These are phyloP conservation scores for Lumnitzera littorea DNA, from an alignment of 345 rosid species.

Conservation along the genomic window DNA sequence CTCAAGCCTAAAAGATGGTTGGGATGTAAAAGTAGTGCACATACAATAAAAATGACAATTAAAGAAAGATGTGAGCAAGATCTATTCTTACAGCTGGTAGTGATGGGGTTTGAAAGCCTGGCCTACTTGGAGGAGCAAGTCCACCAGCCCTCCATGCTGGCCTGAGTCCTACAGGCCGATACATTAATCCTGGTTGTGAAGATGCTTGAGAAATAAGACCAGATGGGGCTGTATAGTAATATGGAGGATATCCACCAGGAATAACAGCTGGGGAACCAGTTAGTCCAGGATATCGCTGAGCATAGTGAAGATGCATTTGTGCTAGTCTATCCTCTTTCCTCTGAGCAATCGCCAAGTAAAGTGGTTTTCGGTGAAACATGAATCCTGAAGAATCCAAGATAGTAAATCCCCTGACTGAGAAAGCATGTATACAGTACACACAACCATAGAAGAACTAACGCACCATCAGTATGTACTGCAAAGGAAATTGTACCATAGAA, in stretches of 20 bases:
- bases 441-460: not conserved
- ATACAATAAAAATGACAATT: too few relatives aligned
- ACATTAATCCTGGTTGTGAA: slow-evolving; percentile 42
- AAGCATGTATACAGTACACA: too few relatives aligned
- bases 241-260: slow-evolving; percentile 50
- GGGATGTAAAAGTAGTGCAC: too few relatives aligned
- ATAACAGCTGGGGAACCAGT: slow-evolving; percentile 44
- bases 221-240: slow-evolving; percentile 53
- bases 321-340: slow-evolving; percentile 64
- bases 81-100: slow-evolving; percentile 32
- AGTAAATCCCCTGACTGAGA: slow-evolving; percentile 4
- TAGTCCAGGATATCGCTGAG: slow-evolving; percentile 35
- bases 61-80: not conserved
- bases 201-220: slow-evolving; percentile 41
- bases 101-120: slow-evolving; percentile 40
- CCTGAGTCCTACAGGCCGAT: slow-evolving; percentile 49
- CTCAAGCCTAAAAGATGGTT: too few relatives aligned
- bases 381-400: slow-evolving; percentile 24
- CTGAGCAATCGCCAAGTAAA: slow-evolving; percentile 73
- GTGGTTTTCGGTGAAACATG: slow-evolving; percentile 58
- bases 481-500: too few relatives aligned
- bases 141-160: slow-evolving; percentile 48
- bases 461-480: not conserved
- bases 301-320: slow-evolving; percentile 45
- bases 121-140: slow-evolving; percentile 40